Evolutionary conservation across 768 basidiomycete genomes (phyloP).

Genomic region (Leccinum variicolor): DNA sequence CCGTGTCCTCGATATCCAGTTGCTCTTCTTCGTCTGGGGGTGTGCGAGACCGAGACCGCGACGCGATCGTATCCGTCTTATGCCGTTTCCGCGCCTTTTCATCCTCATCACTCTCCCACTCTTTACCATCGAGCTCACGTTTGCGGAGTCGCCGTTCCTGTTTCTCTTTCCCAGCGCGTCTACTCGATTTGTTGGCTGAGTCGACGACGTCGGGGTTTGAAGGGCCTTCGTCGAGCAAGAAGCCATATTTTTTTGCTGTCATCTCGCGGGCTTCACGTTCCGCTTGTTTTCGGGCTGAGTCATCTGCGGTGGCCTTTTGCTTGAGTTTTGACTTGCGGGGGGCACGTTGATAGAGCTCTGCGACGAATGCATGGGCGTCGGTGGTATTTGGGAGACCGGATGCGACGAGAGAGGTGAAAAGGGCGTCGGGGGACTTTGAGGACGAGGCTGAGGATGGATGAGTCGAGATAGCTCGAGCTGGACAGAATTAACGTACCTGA

Average conservation of each 20-base stretch:
- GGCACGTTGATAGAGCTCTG: constrained; percentile 69
- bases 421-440: constrained; percentile 73
- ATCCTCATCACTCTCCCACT: constrained; percentile 93
- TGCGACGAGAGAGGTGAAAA: constrained; percentile 71
- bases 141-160: constrained; percentile 71
- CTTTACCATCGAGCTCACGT: constrained; percentile 73
- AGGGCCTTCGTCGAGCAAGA: constrained; percentile 86
- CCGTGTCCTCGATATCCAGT: constrained; percentile 71
- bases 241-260: constrained; percentile 69
- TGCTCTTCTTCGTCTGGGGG: constrained; percentile 34
- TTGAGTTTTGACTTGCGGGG: constrained; percentile 80
- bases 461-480: neutral
- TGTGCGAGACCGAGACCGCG: constrained; percentile 23
- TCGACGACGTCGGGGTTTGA: constrained; percentile 40
- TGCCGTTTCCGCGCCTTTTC: constrained; percentile 67
- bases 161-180: constrained; percentile 41
- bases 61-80: constrained; percentile 43
- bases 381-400: constrained; percentile 81
- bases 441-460: constrained; percentile 52
- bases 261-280: constrained; percentile 74
- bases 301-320: constrained; percentile 37
- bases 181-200: constrained; percentile 26
- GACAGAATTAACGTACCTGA: constrained; percentile 50
- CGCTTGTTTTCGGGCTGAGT: constrained; percentile 55
- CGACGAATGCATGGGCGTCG: constrained; percentile 76